Evolutionary conservation across 495 filamentous ascomycete genomes (phyloP).

Genomic region (Aspergillus wentii): DNA sequence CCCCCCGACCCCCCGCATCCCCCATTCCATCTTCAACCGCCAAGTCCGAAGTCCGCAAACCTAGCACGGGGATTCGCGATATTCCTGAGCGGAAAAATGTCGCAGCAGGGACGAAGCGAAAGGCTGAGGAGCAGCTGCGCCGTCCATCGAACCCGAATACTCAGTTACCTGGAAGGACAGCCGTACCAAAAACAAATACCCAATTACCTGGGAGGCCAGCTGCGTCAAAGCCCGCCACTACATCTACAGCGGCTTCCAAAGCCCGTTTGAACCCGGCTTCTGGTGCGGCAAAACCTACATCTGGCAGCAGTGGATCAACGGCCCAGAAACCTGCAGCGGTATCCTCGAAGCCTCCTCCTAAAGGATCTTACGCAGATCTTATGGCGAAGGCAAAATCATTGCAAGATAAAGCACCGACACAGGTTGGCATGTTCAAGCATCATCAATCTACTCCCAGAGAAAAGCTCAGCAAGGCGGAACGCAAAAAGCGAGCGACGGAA

Average conservation of each 20-base stretch:
- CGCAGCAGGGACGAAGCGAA: slow-evolving; percentile 34
- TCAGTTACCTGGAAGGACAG: slow-evolving; percentile 13
- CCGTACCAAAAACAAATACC: no score
- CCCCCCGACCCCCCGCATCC: slow-evolving; percentile 24
- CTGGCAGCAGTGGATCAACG: slow-evolving; percentile 11
- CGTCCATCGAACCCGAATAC: slow-evolving; percentile 22
- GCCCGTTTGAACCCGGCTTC: slow-evolving; percentile 14
- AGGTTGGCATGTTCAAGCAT: slow-evolving; percentile 33
- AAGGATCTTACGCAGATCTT: slow-evolving; percentile 39
- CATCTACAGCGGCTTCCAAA: slow-evolving; percentile 10
- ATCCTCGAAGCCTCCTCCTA: slow-evolving; percentile 33
- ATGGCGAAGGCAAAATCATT: slow-evolving; percentile 35
- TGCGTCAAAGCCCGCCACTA: background rate
- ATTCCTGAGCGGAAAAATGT: slow-evolving; percentile 14
- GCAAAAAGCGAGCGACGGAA: slow-evolving; percentile 32
- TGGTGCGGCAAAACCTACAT: slow-evolving; percentile 14
- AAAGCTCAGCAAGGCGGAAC: slow-evolving; percentile 34
- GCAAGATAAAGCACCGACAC: slow-evolving; percentile 29
- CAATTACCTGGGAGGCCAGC: slow-evolving; percentile 5
- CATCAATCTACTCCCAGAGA: slow-evolving; percentile 28
- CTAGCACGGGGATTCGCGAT: slow-evolving; percentile 8
- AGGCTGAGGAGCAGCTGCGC: slow-evolving; percentile 36
- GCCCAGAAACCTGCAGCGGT: slow-evolving; percentile 17
- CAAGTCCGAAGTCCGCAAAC: slow-evolving; percentile 23
- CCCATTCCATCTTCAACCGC: slow-evolving; percentile 19